phyloP scores from a whole-genome alignment of 2,329 filamentous ascomycete genomes.

The Phyllosticta citrichinensis region DNA sequence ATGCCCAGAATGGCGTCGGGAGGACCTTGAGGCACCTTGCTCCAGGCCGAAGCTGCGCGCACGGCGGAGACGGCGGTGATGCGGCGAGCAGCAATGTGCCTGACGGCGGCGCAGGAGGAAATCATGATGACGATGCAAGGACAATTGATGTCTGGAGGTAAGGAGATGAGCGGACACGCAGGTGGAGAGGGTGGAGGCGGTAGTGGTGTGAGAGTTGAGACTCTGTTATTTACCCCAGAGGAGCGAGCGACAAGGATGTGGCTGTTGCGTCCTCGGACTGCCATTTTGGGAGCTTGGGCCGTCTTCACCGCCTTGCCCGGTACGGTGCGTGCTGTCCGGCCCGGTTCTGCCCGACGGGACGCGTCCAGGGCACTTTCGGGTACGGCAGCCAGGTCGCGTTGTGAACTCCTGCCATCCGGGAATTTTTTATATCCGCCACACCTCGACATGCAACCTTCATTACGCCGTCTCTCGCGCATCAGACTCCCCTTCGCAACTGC shows the following conservation, averaged over 20 bases:
- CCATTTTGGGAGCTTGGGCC: slow-evolving; percentile 6
- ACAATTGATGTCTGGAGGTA: neutral
- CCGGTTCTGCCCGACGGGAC: neutral
- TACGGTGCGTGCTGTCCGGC: neutral
- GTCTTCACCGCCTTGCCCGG: neutral
- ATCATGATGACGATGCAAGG: slow-evolving; percentile 22
- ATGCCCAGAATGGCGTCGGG: slow-evolving; percentile 56
- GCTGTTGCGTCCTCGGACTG: neutral
- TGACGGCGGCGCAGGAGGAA: slow-evolving; percentile 28
- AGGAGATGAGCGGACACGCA: slow-evolving; percentile 7
- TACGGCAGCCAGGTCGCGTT: no score
- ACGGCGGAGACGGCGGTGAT: slow-evolving; percentile 33
- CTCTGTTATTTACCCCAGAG: slow-evolving; percentile 21
- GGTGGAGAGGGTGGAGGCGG: slow-evolving; percentile 5
- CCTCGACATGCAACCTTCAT: neutral
- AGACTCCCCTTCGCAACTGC: neutral
- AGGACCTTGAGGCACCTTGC: slow-evolving; percentile 85
- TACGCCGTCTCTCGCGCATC: neutral
- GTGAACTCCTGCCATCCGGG: no score
- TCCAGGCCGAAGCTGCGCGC: slow-evolving; percentile 72
- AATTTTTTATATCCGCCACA: neutral
- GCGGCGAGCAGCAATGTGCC: slow-evolving; percentile 27
- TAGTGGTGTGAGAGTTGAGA: slow-evolving; percentile 11
- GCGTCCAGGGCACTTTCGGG: no score
- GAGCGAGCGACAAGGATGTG: neutral